These are phyloP conservation scores for Neonectria hederae DNA, from an alignment of 2,329 filamentous ascomycete species.

Conservation along the genomic window DNA sequence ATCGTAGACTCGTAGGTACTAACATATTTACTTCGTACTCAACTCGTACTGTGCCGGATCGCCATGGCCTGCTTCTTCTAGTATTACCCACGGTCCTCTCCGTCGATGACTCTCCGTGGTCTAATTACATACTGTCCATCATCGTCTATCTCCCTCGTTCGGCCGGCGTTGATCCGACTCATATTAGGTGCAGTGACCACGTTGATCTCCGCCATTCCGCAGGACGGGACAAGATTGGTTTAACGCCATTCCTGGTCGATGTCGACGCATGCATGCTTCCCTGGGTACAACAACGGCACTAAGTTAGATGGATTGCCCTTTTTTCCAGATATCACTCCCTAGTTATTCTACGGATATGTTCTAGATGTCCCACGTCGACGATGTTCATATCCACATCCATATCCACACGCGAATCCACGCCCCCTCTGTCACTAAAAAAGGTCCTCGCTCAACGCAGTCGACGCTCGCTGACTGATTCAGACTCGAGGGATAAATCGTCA, in stretches of 20 bases:
- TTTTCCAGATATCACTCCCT: slow-evolving; percentile 6
- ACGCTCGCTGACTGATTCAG: slow-evolving; percentile 18
- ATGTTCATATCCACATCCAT: slow-evolving; percentile 17
- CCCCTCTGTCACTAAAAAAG: slow-evolving; percentile 25
- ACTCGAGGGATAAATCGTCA: slow-evolving; percentile 24
- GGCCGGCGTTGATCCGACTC: not conserved
- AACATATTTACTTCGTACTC: too few relatives aligned
- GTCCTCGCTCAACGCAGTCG: slow-evolving; percentile 1
- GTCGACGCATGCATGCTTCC: not conserved
- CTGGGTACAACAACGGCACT: not conserved
- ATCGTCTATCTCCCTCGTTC: not conserved
- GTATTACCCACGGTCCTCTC: not conserved
- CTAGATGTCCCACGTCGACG: slow-evolving; percentile 2
- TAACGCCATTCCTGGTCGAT: slow-evolving; percentile 1
- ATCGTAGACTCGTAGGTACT: too few relatives aligned
- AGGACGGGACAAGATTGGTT: slow-evolving; percentile 2
- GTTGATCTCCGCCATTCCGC: not conserved
- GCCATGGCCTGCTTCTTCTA: not conserved
- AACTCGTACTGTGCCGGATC: not conserved
- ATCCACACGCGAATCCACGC: slow-evolving; percentile 21
- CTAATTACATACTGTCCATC: not conserved
- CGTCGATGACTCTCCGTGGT: not conserved
- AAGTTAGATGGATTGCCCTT: not conserved
- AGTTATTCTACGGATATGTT: not conserved
- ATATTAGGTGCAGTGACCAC: not conserved